Percentiles rank a stretch among this genome's conserved stretches.
Evolutionary conservation across 371 early-diverging fungal species (phyloP).

Genomic region (Umbelopsis sp.): DNA sequence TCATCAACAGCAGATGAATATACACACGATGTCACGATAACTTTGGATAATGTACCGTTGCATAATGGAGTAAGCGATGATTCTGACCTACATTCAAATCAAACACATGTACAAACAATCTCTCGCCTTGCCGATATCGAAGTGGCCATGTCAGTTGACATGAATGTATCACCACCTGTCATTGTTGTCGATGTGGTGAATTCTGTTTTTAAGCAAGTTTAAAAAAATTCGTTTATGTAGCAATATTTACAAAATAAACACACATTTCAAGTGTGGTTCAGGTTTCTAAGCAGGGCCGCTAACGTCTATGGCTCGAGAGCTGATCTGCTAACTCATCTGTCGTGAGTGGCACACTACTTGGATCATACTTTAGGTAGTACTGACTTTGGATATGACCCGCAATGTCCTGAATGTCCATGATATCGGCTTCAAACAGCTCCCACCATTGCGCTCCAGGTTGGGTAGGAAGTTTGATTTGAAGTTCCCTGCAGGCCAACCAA

Average conservation of each 20-base stretch:
- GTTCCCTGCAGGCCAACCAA: conserved; percentile 78
- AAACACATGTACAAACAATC: conserved; percentile 1
- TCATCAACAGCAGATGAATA: background rate
- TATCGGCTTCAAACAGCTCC: conserved; percentile 81
- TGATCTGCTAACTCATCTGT: conserved; percentile 38
- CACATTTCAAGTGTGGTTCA: background rate
- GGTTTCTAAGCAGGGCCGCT: too few relatives aligned
- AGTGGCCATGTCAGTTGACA: background rate
- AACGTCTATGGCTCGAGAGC: background rate
- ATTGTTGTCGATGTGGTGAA: conserved; percentile 6
- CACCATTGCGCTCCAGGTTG: conserved; percentile 79
- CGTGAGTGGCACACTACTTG: conserved; percentile 54
- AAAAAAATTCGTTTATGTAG: background rate
- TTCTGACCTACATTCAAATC: background rate
- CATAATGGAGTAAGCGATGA: background rate
- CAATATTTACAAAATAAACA: background rate
- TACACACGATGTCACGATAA: background rate
- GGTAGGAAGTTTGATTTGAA: conserved; percentile 67
- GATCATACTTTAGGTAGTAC: conserved; percentile 55
- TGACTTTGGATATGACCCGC: conserved; percentile 65
- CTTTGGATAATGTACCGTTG: background rate
- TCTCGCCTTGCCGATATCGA: background rate
- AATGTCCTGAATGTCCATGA: conserved; percentile 65
- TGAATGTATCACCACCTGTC: conserved; percentile 18
- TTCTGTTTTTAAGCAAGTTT: background rate